Evolutionary conservation across 1,284 basidiomycete species (phyloP), one percentile per base, ranked within the genome.

Genomic region (Abortiporus biennis): DNA sequence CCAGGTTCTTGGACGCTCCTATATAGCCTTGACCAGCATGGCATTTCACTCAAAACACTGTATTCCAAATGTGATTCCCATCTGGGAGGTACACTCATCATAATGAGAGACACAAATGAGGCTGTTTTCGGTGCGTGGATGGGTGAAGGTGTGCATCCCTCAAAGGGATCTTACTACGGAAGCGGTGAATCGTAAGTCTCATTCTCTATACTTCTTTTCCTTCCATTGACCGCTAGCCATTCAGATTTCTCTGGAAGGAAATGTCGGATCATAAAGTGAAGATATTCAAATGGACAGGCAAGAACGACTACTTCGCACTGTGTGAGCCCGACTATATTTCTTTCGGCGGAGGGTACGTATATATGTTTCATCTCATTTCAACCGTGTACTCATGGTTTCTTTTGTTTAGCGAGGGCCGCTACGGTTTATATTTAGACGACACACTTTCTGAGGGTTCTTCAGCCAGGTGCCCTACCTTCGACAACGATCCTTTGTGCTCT

Each of bases 1-100:
- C 76, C 87, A 0, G 71, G 74, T 4, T 67, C 72, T n/a, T 98
- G 95, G 95, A 77, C 76, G 1, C 70, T 98, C 2, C 65, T 97
- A 1, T 98, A 97, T 65, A 94, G 91, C 8, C 69, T 96, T 13
- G 95, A 99, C 55, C 93, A 97, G 59, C 90, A 98, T 50, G 95
- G 95, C 0, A 92, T 94, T 36, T 94, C 91, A 6, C 70, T 98
- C 8, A 79, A 85, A 30, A 97, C 95, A 0, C 73, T 98, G 1
- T 95, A 94, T 58, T 55, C 76, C 1, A 73, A 76, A 2, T 85
- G 85, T 38, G 79, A 76, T 44, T 41, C 49, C 22, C 58, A 63
- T 43, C 42, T 44, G 12, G 61, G 64, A 13, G 78, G 80, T 2
- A 71, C 75, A 16, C 54, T 86, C 1, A 49, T 87, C 1, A 66